phyloP scores from a whole-genome alignment of 257 asterid species.

The Penstemon eatonii region DNA sequence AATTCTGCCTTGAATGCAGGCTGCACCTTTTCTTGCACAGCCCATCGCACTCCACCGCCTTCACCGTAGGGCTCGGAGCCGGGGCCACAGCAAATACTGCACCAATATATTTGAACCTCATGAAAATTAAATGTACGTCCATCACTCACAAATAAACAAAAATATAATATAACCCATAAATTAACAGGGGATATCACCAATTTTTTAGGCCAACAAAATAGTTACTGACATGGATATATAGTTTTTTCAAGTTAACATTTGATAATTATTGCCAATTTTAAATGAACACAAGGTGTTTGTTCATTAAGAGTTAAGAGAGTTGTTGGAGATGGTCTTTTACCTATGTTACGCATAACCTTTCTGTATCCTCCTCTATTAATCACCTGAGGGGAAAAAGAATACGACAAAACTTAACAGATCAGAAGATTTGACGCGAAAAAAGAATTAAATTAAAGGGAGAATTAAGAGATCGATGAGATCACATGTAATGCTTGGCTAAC shows the following conservation, averaged over 20 bases:
- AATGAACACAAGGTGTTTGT: no score
- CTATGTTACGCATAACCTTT: constrained; percentile 34
- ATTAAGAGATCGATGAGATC: not conserved
- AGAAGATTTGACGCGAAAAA: not conserved
- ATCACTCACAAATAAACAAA: not conserved
- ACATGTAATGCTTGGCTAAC: constrained; percentile 46
- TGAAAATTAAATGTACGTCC: no score
- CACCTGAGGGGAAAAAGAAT: constrained; percentile 24
- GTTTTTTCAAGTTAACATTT: no score
- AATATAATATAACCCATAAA: not conserved
- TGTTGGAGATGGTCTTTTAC: constrained; percentile 15
- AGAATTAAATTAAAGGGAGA: not conserved
- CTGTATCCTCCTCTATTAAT: constrained; percentile 36
- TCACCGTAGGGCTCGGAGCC: constrained; percentile 26
- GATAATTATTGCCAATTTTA: no score
- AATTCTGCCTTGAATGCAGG: constrained; percentile 55
- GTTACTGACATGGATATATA: no score
- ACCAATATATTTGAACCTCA: no score
- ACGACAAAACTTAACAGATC: not conserved
- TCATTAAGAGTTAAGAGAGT: no score
- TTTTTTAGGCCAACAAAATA: no score
- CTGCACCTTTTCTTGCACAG: constrained; percentile 55
- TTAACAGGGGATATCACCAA: no score
- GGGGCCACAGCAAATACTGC: constrained; percentile 31
- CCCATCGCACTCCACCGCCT: constrained; percentile 42